Percentiles rank a stretch among this genome's conserved stretches.
Conservation (phyloP, 2,329 filamentous ascomycete genomes). For the Cladosporium oxysporum region DNA sequence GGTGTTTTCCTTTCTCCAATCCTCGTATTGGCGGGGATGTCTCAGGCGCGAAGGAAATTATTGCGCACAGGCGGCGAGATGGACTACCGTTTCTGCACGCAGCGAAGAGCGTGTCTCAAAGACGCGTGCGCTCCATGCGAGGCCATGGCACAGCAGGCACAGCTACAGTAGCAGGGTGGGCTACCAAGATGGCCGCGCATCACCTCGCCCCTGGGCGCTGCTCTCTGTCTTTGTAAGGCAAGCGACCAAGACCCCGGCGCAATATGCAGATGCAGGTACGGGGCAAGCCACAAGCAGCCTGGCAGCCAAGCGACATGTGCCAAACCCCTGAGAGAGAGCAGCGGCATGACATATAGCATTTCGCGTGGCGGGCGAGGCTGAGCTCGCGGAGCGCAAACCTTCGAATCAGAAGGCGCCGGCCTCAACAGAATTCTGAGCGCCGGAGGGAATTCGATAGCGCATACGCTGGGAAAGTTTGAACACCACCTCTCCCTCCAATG, state of each 20-base stretch:
- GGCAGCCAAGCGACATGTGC: neutral
- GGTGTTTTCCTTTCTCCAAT: neutral
- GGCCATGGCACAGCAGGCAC: neutral
- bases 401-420: neutral
- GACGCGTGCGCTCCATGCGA: slow-evolving; percentile 8
- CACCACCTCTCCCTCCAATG: neutral
- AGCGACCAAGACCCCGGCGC: neutral
- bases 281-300: slow-evolving; percentile 7
- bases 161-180: neutral
- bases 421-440: slow-evolving; percentile 2
- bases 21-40: neutral
- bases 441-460: slow-evolving; percentile 1
- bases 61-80: neutral
- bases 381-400: neutral
- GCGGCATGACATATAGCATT: slow-evolving; percentile 1
- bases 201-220: neutral
- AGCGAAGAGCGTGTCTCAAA: slow-evolving; percentile 3
- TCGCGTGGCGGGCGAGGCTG: slow-evolving; percentile 1
- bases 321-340: neutral
- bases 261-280: slow-evolving; percentile 1
- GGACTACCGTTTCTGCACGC: neutral
- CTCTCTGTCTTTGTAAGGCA: slow-evolving; percentile 5
- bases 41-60: neutral
- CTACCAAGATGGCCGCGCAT: neutral
- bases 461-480: slow-evolving; percentile 5